Percentiles rank a stretch among this genome's conserved stretches.
Conservation (phyloP, 768 basidiomycete species). For the Cantharellus anzutake region DNA sequence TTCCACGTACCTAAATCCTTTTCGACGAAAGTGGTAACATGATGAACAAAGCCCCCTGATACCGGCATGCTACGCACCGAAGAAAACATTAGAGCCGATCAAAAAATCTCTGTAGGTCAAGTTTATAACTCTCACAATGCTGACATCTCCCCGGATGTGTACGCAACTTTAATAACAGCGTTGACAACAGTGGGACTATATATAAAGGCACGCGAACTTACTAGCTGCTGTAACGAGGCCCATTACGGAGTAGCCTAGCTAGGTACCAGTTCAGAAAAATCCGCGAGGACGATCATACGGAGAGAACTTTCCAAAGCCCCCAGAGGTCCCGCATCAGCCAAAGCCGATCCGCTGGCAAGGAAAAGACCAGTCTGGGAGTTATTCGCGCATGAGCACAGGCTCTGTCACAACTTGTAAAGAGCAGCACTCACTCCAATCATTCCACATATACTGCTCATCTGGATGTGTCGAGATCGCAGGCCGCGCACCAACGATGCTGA, state of each 20-base stretch:
- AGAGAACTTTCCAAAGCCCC: constrained; percentile 3
- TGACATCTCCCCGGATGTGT: neutral
- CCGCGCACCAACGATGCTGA: neutral
- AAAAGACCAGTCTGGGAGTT: constrained; percentile 1
- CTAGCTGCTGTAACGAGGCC: neutral
- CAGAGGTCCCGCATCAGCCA: constrained; percentile 7
- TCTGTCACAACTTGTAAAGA: neutral
- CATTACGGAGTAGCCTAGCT: constrained; percentile 5
- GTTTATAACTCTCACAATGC: neutral
- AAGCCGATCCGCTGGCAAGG: constrained; percentile 3
- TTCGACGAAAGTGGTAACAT: neutral
- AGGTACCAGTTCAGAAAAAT: neutral
- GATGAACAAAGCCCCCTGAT: neutral
- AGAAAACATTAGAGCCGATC: neutral
- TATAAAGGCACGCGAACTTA: neutral
- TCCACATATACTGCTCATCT: constrained; percentile 3
- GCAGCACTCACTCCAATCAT: constrained; percentile 5
- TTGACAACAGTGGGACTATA: neutral
- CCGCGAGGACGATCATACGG: neutral
- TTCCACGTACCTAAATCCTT: too few species aligned
- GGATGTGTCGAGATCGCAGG: constrained; percentile 5
- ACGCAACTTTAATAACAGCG: neutral
- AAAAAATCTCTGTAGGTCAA: neutral
- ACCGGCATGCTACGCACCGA: neutral
- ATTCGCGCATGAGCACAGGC: neutral